Evolutionary conservation across 345 rosid genomes (phyloP).

Genomic region (Acer campestre): DNA sequence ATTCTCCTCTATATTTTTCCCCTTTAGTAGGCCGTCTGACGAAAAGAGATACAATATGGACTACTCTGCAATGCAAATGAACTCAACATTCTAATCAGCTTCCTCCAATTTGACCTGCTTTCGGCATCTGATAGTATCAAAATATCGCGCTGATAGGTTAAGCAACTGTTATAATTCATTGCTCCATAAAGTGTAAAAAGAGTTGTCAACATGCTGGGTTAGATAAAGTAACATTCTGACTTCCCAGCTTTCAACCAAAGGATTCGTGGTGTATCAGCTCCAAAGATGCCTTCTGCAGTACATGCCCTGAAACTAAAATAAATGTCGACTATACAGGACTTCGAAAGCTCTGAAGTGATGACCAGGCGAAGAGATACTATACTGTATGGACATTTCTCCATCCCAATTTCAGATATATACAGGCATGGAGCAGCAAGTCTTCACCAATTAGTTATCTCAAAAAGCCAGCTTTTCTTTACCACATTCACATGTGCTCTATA

Average conservation of each 20-base stretch:
- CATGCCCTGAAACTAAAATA: background rate
- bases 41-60: background rate
- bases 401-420: conserved; percentile 17
- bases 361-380: background rate
- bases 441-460: background rate
- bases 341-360: background rate
- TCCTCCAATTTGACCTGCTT: background rate
- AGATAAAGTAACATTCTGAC: background rate
- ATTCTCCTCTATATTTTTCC: background rate
- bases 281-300: background rate
- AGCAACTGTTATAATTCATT: background rate
- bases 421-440: conserved; percentile 6
- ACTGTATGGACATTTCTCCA: background rate
- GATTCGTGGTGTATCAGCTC: background rate
- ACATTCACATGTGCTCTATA: background rate
- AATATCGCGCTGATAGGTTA: background rate
- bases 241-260: background rate
- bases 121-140: background rate
- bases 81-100: background rate
- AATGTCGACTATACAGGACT: conserved; percentile 6
- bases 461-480: conserved; percentile 4
- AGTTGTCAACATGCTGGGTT: no score
- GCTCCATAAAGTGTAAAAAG: background rate
- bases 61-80: background rate
- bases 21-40: background rate